Base-by-base conservation (phyloP, 139 green algal genomes). In the Edaphochlamys debaryana region DNA sequence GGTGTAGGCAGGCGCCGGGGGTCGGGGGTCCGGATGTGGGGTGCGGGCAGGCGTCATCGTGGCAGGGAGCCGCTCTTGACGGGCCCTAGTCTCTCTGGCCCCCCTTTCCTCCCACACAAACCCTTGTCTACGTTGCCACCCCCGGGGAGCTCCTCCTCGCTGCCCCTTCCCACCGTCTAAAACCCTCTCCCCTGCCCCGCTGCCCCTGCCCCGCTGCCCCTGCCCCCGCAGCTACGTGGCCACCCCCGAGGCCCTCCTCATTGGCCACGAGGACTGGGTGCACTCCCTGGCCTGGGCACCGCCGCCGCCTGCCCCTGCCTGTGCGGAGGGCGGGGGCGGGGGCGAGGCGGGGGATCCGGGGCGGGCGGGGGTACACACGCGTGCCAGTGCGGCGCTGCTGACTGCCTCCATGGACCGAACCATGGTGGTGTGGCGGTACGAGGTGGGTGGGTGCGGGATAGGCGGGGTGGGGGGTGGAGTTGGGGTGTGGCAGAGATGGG, bases 221-320 rank as follows among this genome's bases (percentile, higher is more conserved):
- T 8, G 7, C 20, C 13, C 64, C 3, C 40, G 1, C 58, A 83
- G 72, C 27, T 95, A 89, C 60, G 88, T 64, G 4, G 90, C 87
- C 15, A 85, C 69, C 2, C 75, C 98, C 42, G 95, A 99, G 83
- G 92, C 94, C 0, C 84, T 99, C 52, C 89, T 98, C 1, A 87
- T 96, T 3, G 95, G 83, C 23, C 97, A 99, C 72, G 97, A 99
- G 85, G 97, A 99, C 85, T 99, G 96, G 96, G 94, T 99, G 66
- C 90, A 97, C 84, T 89, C 82, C 1, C 93, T 98, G 36, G 76
- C 80, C 22, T 99, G 96, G 95, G 82, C 92, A 48, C 93, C 91
- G 0, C 42, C 62, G 3, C 64, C 41, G 29, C 32, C 41, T 19
- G 40, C 79, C 67, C 29, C 50, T 9, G 58, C 52, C 37, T 73